Conservation (phyloP, 148 eudicot genomes). For the Heliamphora exappendiculata region DNA sequence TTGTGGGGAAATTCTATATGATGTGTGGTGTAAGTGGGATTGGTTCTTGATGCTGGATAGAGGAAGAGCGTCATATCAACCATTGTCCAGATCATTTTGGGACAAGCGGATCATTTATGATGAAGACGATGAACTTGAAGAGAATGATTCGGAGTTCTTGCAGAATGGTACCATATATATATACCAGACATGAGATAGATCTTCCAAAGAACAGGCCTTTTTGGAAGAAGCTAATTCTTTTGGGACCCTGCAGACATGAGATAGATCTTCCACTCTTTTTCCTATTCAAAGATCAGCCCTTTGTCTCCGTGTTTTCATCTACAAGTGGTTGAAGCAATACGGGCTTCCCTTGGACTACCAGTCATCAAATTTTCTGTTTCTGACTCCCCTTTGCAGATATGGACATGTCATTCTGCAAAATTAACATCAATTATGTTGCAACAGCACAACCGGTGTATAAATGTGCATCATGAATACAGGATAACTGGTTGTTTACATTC, state of each 20-base stretch:
- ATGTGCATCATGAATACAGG: neutral
- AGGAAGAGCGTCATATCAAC: slow-evolving; percentile 59
- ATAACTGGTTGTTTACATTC: neutral
- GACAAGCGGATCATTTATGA: too few relatives aligned
- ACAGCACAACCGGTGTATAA: neutral
- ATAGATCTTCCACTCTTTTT: too few relatives aligned
- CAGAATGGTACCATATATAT: too few relatives aligned
- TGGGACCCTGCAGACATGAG: too few relatives aligned
- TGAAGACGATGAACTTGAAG: too few relatives aligned
- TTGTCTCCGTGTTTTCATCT: too few relatives aligned
- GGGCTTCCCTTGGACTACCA: slow-evolving; percentile 97
- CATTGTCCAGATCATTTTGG: too few relatives aligned
- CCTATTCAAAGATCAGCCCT: too few relatives aligned
- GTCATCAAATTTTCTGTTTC: slow-evolving; percentile 70
- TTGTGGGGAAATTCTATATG: slow-evolving; percentile 6
- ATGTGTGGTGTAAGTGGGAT: slow-evolving; percentile 56
- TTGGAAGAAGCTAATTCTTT: too few relatives aligned
- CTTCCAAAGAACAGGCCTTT: too few relatives aligned
- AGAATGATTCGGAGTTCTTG: too few relatives aligned
- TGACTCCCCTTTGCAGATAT: slow-evolving; percentile 67
- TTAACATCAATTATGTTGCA: neutral
- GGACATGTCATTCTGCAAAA: neutral
- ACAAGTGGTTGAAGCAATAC: slow-evolving; percentile 85
- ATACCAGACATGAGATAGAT: too few relatives aligned
- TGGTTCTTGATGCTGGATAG: slow-evolving; percentile 95